Evolutionary conservation across 805 yeast species (phyloP).

Genomic region (Candida mattraensis): DNA sequence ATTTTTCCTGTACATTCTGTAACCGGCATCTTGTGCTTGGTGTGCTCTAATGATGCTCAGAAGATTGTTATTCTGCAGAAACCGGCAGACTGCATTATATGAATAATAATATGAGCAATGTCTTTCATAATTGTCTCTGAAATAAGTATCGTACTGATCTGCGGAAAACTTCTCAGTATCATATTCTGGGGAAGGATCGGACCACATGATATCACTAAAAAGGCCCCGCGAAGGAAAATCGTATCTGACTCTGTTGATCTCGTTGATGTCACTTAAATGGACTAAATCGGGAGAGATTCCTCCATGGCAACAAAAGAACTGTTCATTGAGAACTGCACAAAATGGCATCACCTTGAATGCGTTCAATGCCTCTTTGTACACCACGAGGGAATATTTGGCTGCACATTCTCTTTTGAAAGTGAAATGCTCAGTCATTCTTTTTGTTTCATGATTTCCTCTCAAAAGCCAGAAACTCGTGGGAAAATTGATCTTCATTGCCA

Average conservation of each 20-base stretch:
- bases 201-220: slow-evolving; percentile 94
- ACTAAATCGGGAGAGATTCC: slow-evolving; percentile 86
- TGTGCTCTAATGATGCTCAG: slow-evolving; percentile 89
- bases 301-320: slow-evolving; percentile 94
- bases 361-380: slow-evolving; percentile 71
- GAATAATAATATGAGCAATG: slow-evolving; percentile 92
- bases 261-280: slow-evolving; percentile 64
- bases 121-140: slow-evolving; percentile 68
- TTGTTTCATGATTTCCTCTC: slow-evolving; percentile 94
- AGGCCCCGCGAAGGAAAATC: slow-evolving; percentile 93
- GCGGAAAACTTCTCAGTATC: slow-evolving; percentile 46
- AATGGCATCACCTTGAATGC: slow-evolving; percentile 87
- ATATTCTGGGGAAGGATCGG: slow-evolving; percentile 89
- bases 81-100: slow-evolving; percentile 74
- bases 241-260: slow-evolving; percentile 66
- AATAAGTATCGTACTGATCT: slow-evolving; percentile 44
- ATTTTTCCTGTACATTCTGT: slow-evolving; percentile 86
- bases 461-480: slow-evolving; percentile 76
- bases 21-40: slow-evolving; percentile 96
- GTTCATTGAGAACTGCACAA: slow-evolving; percentile 89
- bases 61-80: slow-evolving; percentile 73
- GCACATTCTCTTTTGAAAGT: slow-evolving; percentile 89
- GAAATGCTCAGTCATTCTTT: slow-evolving; percentile 89
- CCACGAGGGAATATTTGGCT: slow-evolving; percentile 67
- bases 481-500: slow-evolving; percentile 74